These are phyloP conservation scores for Ochromonas danica DNA, from an alignment of 108 stramenopile genomes.

Conservation along the genomic window DNA sequence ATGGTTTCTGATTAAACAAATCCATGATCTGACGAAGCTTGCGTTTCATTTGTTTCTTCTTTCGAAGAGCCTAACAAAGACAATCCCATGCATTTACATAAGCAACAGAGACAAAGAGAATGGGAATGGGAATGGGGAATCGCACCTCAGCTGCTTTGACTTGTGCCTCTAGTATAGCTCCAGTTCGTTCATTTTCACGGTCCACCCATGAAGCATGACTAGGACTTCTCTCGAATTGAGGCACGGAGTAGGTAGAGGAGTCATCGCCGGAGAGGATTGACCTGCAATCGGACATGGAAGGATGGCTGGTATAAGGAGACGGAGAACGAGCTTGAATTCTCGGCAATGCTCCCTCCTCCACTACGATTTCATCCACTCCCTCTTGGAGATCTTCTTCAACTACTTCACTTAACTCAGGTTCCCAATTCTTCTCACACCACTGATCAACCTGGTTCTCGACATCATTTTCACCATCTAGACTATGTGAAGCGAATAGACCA, in stretches of 20 bases:
- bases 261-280: background rate
- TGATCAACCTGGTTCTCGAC: background rate
- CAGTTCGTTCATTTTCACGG: background rate
- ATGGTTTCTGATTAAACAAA: constrained; percentile 65
- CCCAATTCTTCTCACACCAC: background rate
- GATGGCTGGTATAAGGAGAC: background rate
- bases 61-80: constrained; percentile 53
- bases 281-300: background rate
- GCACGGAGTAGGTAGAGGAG: background rate
- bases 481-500: too few species aligned
- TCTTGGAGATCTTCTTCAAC: background rate
- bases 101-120: too few species aligned
- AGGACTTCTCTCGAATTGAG: too few species aligned
- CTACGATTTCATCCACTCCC: background rate
- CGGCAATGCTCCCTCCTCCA: background rate
- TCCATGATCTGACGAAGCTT: constrained; percentile 65
- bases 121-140: too few species aligned
- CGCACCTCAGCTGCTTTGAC: background rate
- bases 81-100: too few species aligned
- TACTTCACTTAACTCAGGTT: too few species aligned
- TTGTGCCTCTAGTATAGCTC: background rate
- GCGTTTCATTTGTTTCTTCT: constrained; percentile 75
- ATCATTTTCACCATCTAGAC: background rate
- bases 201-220: background rate
- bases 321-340: background rate